Base-by-base conservation (phyloP, 345 rosid genomes). In the Rubroshorea leprosula region DNA sequence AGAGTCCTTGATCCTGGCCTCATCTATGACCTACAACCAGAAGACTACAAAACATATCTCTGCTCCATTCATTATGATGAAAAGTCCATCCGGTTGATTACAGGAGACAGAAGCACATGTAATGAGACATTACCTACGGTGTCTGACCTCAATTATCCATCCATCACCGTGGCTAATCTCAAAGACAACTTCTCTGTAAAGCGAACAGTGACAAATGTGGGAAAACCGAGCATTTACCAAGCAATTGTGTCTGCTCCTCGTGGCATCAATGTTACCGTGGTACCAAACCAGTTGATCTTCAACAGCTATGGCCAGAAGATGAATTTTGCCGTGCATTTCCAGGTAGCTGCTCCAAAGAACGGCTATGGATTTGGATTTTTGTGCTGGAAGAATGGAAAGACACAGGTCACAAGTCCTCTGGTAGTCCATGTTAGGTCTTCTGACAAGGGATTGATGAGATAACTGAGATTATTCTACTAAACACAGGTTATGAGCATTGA, bases 61-160 rank as follows among this genome's bases (percentile, higher is more conserved):
- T 80, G 85, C 44, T 70, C 82, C 6, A 68, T 72, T 22, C 80
- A 76, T 52, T 77, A 77, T 19, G 78, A 73, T 27, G 75, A 77
- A 69, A 75, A 68, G 44, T 70, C 70, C 15, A 72, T 80, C 39
- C 76, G 26, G 51, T 62, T 68, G 51, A 62, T 80, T 23, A 80
- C 80, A 10, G 59, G 85, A 62, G 80, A 77, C 73, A 77, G 73
- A 24, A 72, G 73, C 70, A 77, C 76, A 18, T 80, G 82, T 60
- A 54, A 51, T 15, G 39, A 73, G 51, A 62, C 55, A 49, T 58
- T 68, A 11, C 53, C 60, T 23, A 46, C 78, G 26, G 72, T 75
- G 22, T 77, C 69, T 5, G 68, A 25, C 65, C 72, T 77, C 53
- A 80, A 80, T 72, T 77, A 77, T 62, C 82, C 85, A 10, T 80